Evolutionary conservation across 2,329 filamentous ascomycete genomes (phyloP), one percentile per base, ranked within the genome.

Genomic region (Penicillium sp.): DNA sequence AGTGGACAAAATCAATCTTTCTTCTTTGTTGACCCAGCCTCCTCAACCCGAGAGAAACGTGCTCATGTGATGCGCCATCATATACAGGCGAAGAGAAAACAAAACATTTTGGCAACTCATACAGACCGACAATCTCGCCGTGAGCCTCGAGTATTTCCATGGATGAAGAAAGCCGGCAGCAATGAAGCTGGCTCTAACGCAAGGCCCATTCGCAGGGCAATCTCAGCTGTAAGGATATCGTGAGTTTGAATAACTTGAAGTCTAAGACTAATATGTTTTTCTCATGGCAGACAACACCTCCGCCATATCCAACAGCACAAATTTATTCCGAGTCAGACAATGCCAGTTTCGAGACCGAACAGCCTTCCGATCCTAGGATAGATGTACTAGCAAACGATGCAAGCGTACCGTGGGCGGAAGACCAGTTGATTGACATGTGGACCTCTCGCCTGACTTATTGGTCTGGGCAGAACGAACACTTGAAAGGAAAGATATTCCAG

Each of bases 11-110:
- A 61, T 11, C 70, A 71, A 60, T 59, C 65, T 5, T 75, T 75
- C 55, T 75, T 73, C 58, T 75, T 76, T 61, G 73, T 75, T 47
- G 68, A 75, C 51, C 67, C 66, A 7, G 68, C 66, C 52, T 74
- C 73, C 3, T 74, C 72, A 3, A 74, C 70, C 18, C 69, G 71
- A 30, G 73, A 73, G 55, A 75, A 75, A 53, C 71, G 73, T 28
- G 72, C 73, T 6, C 73, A 76, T 67, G 73, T 76, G 20, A 75
- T 76, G 73, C 71, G 71, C 35, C 71, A 75, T 54, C 73, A 76
- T 64, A 72, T 75, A n/a, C 70, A 74, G 51, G 66, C 74, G 59
- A 75, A 74, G 60, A 64, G 65, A 42, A 70, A 64, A 56, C 69
- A 70, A 54, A 68, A 62, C 47, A 69, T 67, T 59, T 55, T 63